Percentiles rank a stretch among this genome's conserved stretches.
phyloP scores from a whole-genome alignment of 1,139 yeast species.

The Kluyveromyces sp. region DNA sequence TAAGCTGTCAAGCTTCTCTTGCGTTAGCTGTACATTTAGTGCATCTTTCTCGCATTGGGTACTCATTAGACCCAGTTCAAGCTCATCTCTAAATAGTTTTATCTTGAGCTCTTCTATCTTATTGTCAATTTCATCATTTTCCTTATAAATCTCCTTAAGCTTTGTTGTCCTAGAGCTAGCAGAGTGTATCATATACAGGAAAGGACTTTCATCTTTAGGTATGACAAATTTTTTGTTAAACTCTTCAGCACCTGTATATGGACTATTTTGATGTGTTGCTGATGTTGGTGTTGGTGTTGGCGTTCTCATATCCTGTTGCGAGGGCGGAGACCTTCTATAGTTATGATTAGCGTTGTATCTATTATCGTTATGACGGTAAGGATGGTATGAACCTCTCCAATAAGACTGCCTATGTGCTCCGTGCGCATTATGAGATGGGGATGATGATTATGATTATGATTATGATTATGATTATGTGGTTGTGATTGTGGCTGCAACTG shows the following conservation, averaged over 20 bases:
- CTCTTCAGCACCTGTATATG: neutral
- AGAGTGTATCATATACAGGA: neutral
- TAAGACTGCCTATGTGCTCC: neutral
- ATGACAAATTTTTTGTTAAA: slow-evolving; percentile 1
- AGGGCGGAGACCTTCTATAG: neutral
- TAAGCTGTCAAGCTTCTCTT: slow-evolving; percentile 15
- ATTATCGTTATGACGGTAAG: neutral
- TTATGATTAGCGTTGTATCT: neutral
- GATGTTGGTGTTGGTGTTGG: neutral
- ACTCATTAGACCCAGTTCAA: slow-evolving; percentile 19
- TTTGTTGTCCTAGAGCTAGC: neutral
- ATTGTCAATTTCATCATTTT: slow-evolving; percentile 17
- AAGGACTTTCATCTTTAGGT: slow-evolving; percentile 4
- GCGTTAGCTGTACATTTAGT: slow-evolving; percentile 19
- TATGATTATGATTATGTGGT: too few species aligned
- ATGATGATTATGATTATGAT: too few species aligned
- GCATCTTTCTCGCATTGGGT: slow-evolving; percentile 25
- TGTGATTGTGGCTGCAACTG: neutral
- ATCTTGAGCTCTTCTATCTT: slow-evolving; percentile 16
- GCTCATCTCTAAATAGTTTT: slow-evolving; percentile 16
- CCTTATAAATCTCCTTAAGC: slow-evolving; percentile 15
- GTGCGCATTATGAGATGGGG: neutral
- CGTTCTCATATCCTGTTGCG: neutral
- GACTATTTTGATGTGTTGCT: neutral
- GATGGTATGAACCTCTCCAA: slow-evolving; percentile 3